Evolutionary conservation across 2,329 filamentous ascomycete genomes (phyloP).

Genomic region (Venturia aucupariae): DNA sequence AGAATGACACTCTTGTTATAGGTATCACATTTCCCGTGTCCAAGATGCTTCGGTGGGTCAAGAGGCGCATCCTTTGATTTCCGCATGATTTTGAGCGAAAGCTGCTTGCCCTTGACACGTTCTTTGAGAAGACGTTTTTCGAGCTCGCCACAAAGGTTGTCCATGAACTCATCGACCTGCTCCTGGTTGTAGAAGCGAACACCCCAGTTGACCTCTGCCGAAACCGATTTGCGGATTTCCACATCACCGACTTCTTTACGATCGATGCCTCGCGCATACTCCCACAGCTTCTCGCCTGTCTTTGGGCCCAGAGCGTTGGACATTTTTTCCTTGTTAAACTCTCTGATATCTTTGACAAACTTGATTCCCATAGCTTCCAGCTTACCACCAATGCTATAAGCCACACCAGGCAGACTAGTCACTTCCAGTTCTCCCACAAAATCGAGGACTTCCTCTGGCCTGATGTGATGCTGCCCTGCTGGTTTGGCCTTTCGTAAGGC

Average conservation of each 20-base stretch:
- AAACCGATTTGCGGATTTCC: slow-evolving; percentile 82
- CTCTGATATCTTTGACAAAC: slow-evolving; percentile 72
- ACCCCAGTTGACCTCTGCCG: slow-evolving; percentile 96
- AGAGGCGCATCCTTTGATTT: slow-evolving; percentile 77
- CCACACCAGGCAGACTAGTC: slow-evolving; percentile 81
- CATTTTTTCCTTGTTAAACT: slow-evolving; percentile 66
- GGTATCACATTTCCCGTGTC: slow-evolving; percentile 88
- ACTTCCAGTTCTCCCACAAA: slow-evolving; percentile 72
- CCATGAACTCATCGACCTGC: slow-evolving; percentile 89
- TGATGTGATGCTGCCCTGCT: slow-evolving; percentile 82
- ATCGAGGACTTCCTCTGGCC: slow-evolving; percentile 66
- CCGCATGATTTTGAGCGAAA: slow-evolving; percentile 93
- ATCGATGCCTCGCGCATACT: slow-evolving; percentile 86
- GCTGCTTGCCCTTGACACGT: slow-evolving; percentile 73
- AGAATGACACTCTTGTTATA: slow-evolving; percentile 83
- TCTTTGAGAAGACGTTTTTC: slow-evolving; percentile 73
- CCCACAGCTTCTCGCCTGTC: slow-evolving; percentile 82
- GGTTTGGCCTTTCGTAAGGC: slow-evolving; percentile 89
- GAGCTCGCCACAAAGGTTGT: slow-evolving; percentile 76
- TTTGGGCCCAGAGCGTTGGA: slow-evolving; percentile 72
- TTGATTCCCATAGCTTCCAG: slow-evolving; percentile 79
- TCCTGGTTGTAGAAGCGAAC: slow-evolving; percentile 85
- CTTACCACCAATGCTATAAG: slow-evolving; percentile 77
- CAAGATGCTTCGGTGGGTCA: slow-evolving; percentile 86
- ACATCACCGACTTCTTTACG: slow-evolving; percentile 77